Base-by-base conservation (phyloP, 257 asterid genomes). In the Handroanthus guayacan region DNA sequence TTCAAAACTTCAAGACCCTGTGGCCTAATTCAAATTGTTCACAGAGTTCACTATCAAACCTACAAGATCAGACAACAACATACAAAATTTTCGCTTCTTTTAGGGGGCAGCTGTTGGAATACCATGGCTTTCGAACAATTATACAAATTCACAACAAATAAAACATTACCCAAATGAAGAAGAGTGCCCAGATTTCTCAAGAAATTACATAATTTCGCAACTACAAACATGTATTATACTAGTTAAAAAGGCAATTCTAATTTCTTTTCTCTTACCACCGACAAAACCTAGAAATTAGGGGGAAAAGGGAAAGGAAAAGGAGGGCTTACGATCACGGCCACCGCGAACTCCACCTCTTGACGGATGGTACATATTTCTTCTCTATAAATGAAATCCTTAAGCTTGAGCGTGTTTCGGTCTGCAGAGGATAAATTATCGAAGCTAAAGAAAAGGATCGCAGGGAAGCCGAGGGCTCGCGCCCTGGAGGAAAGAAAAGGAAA, bases 321-420 rank as follows among this genome's bases (percentile, higher is more conserved):
- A 73, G 47, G 64, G 52, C 97, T 91, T 87, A 95, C 99, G 99
- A 88, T 95, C 99, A 37, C 96, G 98, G 74, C 99, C 99, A 62
- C 99, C 98, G 47, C 99, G 99, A 76, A 92, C 99, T 64, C 99
- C 99, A 34, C 98, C 98, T 88, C 99, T 88, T 3, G 97, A 69
- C 5, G 99, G 99, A 81, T 92, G 98, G 82, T 95, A 95, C 99
- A 95, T 95, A 1, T 58, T 61, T 70, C 75, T 69, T 50, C 58
- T 58, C 41, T 66, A 6, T 9, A 51, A n/a, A 7, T 36, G 10
- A 11, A 37, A 55, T 41, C 14, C 39, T 9, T 31, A 18, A 36
- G 3, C 17, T 71, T 58, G 8, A 12, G 79, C 51, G 44, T 76
- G 1, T 11, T 14, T 75, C 71, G 75, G 62, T 62, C 60, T n/a